Percentiles rank a stretch among this genome's conserved stretches.
Conservation (phyloP, 1,284 basidiomycete species). For the Mycosarcoma mackinlayi region DNA sequence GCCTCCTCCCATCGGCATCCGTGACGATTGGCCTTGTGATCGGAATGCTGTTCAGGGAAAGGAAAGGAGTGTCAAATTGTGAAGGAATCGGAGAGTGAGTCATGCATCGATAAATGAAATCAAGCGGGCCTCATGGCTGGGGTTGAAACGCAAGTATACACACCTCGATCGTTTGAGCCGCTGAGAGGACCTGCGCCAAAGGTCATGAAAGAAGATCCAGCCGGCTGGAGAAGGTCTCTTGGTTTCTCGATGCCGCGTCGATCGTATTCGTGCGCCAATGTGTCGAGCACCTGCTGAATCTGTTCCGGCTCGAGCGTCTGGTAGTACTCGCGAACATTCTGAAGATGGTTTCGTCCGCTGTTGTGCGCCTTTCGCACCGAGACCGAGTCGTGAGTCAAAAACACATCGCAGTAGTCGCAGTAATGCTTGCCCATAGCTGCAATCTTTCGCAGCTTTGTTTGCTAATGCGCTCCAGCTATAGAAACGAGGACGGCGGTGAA, state of each 20-base stretch:
- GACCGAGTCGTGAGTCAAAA: conserved; percentile 66
- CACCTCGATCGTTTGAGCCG: conserved; percentile 41
- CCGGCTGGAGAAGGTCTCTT: conserved; percentile 46
- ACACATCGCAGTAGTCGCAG: conserved; percentile 67
- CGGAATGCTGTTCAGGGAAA: conserved; percentile 22
- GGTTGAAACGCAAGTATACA: neutral
- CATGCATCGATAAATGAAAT: too few species aligned
- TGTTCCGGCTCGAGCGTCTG: conserved; percentile 94
- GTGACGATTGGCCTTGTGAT: conserved; percentile 30
- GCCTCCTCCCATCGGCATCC: conserved; percentile 26
- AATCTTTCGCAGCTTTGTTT: neutral
- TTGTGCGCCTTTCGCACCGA: conserved; percentile 95
- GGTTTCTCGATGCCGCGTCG: conserved; percentile 51
- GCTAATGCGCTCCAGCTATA: neutral
- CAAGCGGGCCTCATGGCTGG: too few species aligned
- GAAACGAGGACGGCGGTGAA: neutral
- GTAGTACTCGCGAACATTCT: conserved; percentile 97
- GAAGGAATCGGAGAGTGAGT: too few species aligned
- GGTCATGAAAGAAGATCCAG: conserved; percentile 49
- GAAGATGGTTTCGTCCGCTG: conserved; percentile 92
- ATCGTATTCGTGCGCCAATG: conserved; percentile 91
- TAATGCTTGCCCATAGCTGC: conserved; percentile 64
- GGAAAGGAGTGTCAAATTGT: neutral
- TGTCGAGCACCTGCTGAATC: conserved; percentile 94
- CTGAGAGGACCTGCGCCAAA: conserved; percentile 52